Base-by-base conservation (phyloP, 1,284 basidiomycete genomes). In the Cystobasidium sp. region DNA sequence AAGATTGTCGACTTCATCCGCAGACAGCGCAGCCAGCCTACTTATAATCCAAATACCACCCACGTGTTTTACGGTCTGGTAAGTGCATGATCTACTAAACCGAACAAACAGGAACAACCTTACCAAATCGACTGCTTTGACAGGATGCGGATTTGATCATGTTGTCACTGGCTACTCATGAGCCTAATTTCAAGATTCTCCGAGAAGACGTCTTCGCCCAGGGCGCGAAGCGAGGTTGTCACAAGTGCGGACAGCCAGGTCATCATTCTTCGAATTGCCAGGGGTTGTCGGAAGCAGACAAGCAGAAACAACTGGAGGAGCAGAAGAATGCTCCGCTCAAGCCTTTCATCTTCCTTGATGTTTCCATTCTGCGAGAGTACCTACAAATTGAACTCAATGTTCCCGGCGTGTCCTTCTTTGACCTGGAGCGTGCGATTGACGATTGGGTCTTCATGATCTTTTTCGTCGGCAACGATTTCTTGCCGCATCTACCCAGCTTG, bases 1-100 rank as follows among this genome's bases (percentile, higher is more conserved):
- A 99, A 99, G 85, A 98, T 99, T 78, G 98, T 99, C 93, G 97
- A 99, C 81, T 97, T 89, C 83, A 97, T 99, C 78, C 87, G 97
- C 75, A 87, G 95, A 62, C 94, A 97, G 80, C 88, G 97, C 63
- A 86, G 87, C 61, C 92, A 97, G 80, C 87, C 89, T 44, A 90
- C 90, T 12, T 91, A 98, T 84, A 91, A 99, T 83, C 90, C 97
- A 41, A 99, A 99, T 81, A 98, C 94, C 3, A 87, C 87, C 56
- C 97, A 99, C 82, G 95, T 97, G 77, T 98, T 99, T 78, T 99
- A 99, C 84, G 97, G 97, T 78, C 85, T 99, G 80, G 92, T 93
- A 80, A 76, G 89, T 83, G 62, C 51, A 12, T n/a, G 43, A 22
- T 12, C 6, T 31, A 14, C 39, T 39, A 39, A 20, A 12, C 14